Base-by-base conservation (phyloP, 2,329 filamentous ascomycete genomes). In the Xylaria sp. region DNA sequence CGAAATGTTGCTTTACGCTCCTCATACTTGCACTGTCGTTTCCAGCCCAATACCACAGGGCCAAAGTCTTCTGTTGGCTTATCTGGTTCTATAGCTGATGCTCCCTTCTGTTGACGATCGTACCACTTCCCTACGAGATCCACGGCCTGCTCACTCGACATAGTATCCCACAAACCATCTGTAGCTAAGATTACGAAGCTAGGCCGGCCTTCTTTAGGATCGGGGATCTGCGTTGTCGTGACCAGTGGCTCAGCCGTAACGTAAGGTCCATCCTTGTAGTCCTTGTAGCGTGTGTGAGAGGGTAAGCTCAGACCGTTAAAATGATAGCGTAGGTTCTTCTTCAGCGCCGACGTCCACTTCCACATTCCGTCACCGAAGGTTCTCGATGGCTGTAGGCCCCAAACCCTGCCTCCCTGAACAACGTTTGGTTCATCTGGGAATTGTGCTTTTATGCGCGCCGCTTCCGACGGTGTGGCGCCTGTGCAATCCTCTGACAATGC, bases 1-100 rank as follows among this genome's bases (percentile, higher is more conserved):
- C 93, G 89, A 3, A 94, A 89, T 0, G 92, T 89, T 70, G 94
- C 93, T 59, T 91, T 87, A 72, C 88, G 86, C 66, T 88, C 86
- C 52, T 77, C 75, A 63, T 76, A 78, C 52, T 68, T 63, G 70
- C 76, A 78, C 58, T 70, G 70, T 66, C 72, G 66, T 70, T 70
- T 70, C 51, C 72, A 71, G 10, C 77, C 77, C 4, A 77, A 66
- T 0, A 77, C 50, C 37, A 72, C 71, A 8, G 76, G 74, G 7
- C 74, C 75, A 37, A 75, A 77, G 44, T 69, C 72, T 18, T 63
- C n/a, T 15, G 48, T 15, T 50, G 41, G 46, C 39, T 69, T 69
- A 57, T 71, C 60, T 37, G 63, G 46, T 50, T 68, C 20, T 10
- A 9, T 37, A 13, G 13, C 52, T n/a, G 55, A 28, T 7, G 72